These are phyloP conservation scores for Aspergillus asperescens DNA, from an alignment of 495 filamentous ascomycete genomes.

Conservation along the genomic window DNA sequence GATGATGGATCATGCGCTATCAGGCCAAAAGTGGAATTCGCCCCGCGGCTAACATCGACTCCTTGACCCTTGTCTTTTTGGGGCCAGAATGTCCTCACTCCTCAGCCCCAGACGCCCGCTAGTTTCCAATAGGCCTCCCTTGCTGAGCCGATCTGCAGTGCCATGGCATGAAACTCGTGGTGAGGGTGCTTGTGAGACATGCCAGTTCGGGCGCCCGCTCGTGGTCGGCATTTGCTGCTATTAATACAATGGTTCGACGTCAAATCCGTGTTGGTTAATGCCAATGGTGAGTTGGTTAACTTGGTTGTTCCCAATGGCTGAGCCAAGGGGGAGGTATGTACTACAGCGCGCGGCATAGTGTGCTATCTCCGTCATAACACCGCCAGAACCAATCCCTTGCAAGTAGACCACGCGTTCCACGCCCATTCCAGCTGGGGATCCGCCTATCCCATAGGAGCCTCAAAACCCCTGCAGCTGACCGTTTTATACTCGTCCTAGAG, in stretches of 20 bases:
- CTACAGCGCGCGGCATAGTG: background rate
- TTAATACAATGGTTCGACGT: background rate
- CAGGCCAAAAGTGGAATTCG: background rate
- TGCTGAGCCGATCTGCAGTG: conserved; percentile 10
- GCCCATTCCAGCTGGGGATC: conserved; percentile 2
- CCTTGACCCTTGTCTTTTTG: background rate
- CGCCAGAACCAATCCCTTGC: background rate
- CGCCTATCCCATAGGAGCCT: background rate
- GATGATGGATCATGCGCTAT: conserved; percentile 2
- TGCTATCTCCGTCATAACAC: conserved; percentile 2
- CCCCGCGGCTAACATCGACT: background rate
- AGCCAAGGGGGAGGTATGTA: background rate
- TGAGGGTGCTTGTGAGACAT: conserved; percentile 1
- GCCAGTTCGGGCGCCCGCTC: conserved; percentile 6
- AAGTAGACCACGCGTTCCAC: background rate
- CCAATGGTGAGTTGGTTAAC: too few species aligned
- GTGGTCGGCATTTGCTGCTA: conserved; percentile 8
- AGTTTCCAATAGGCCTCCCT: background rate
- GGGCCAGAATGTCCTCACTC: conserved; percentile 8
- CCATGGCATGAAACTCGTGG: conserved; percentile 14
- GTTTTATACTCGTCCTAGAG: background rate
- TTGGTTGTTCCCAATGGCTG: background rate
- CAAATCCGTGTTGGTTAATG: background rate
- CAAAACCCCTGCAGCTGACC: conserved; percentile 5
- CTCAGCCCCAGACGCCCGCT: background rate